Evolutionary conservation across 2,329 filamentous ascomycete species (phyloP), one percentile per base, ranked within the genome.

Genomic region (Trichoderma brevicompactum): DNA sequence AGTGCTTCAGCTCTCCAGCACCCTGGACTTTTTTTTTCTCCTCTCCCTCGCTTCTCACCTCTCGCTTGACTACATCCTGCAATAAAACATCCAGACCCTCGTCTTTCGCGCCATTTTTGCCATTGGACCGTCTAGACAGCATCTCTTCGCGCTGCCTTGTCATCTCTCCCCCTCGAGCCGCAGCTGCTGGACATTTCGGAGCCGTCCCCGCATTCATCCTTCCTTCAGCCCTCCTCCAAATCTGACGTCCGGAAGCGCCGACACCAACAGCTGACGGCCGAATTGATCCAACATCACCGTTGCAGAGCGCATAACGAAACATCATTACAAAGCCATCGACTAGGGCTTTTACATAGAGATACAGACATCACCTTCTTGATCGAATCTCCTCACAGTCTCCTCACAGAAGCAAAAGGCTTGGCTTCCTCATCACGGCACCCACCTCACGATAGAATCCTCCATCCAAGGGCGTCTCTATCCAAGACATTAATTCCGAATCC

Each of bases 271-370:
- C 38, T 3, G 49, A n/a, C 40, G 19, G 40, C 32, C 36, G 36
- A 2, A 17, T 19, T 50, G 46, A n/a, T 34, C 38, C 36, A 58
- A 41, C 46, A 23, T 54, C 38, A 38, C 46, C 8, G 46, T 43
- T 52, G 46, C 62, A 52, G 54, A 54, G 54, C 54, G 44, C 40
- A 44, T 13, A n/a, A 52, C 59, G 44, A 59, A 46, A n/a, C 43
- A 65, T 50, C 60, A 38, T 28, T 62, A 53, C 23, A 44, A 5
- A 38, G 38, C 23, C 36, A 17, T 41, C 8, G 38, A 34, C 17
- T 15, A n/a, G 44, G 43, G 28, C 13, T 48, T 15, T 53, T 9
- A 23, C n/a, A 8, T 1, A n/a, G 56, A 23, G 9, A 41, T 13
- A 0, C 13, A 7, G 23, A 28, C 23, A 28, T 28, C 36, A 7